Percentiles rank a stretch among this genome's conserved stretches.
phyloP scores from a whole-genome alignment of 768 basidiomycete genomes.

The Serpula lacrymans region DNA sequence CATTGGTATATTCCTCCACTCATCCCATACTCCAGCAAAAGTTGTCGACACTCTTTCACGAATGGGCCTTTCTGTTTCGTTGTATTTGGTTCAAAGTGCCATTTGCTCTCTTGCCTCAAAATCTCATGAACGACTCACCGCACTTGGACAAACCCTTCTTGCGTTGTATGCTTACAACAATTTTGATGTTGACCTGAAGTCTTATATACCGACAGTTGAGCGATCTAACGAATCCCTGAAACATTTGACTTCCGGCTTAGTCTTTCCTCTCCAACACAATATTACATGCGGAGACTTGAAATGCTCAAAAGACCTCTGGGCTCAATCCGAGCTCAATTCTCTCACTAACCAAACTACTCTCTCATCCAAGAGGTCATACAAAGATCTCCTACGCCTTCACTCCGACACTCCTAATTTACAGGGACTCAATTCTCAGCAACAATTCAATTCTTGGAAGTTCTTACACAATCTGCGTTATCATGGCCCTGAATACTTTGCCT shows the following conservation, averaged over 20 bases:
- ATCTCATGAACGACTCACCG: not conserved
- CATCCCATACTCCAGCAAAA: conserved; percentile 17
- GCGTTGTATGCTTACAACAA: conserved; percentile 21
- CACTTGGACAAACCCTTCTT: conserved; percentile 11
- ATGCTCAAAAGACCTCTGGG: conserved; percentile 20
- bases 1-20: conserved; percentile 23
- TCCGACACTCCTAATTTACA: conserved; percentile 12
- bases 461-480: conserved; percentile 6
- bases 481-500: conserved; percentile 15
- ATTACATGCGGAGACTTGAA: conserved; percentile 12
- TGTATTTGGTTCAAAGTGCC: conserved; percentile 11
- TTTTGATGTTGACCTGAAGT: conserved; percentile 23
- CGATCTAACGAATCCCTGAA: conserved; percentile 7
- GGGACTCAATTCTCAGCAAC: conserved; percentile 14
- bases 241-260: conserved; percentile 17
- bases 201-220: conserved; percentile 14
- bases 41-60: conserved; percentile 19
- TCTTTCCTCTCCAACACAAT: conserved; percentile 16
- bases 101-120: conserved; percentile 16
- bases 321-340: conserved; percentile 10
- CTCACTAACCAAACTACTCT: not conserved
- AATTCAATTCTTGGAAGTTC: conserved; percentile 18
- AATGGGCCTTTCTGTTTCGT: conserved; percentile 19
- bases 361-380: not conserved
- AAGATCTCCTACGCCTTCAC: conserved; percentile 6